Evolutionary conservation across 2,329 filamentous ascomycete genomes (phyloP).

Genomic region (Pestalotiopsis sp.): DNA sequence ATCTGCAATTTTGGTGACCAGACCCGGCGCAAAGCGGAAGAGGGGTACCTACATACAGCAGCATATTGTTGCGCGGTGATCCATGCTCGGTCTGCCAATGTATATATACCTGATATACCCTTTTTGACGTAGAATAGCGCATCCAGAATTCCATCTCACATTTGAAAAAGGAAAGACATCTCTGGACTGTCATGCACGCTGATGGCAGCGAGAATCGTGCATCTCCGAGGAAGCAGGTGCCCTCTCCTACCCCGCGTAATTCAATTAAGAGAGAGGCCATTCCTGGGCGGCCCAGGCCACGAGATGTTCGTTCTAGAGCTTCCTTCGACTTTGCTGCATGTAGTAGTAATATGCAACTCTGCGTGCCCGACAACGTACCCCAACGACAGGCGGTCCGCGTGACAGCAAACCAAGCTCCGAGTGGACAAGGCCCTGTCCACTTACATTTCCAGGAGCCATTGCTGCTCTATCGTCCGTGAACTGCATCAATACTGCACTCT

Average conservation of each 20-base stretch:
- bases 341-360: neutral
- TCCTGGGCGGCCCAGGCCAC: neutral
- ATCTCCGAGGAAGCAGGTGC: conserved; percentile 8
- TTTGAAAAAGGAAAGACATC: conserved; percentile 5
- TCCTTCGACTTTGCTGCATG: neutral
- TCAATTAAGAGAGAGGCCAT: neutral
- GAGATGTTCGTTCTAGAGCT: neutral
- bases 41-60: neutral
- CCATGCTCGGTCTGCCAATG: conserved; percentile 1
- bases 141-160: neutral
- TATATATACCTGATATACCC: conserved; percentile 12
- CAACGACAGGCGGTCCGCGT: neutral
- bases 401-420: neutral
- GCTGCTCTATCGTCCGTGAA: neutral
- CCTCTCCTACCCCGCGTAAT: neutral
- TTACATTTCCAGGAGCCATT: neutral
- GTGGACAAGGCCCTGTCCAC: neutral
- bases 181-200: neutral
- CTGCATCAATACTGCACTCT: neutral
- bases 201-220: neutral
- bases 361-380: neutral
- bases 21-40: neutral
- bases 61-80: neutral
- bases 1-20: neutral
- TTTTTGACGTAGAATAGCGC: conserved; percentile 7